Evolutionary conservation across 805 yeast genomes (phyloP), one percentile per base, ranked within the genome.

Genomic region (Candida orba): DNA sequence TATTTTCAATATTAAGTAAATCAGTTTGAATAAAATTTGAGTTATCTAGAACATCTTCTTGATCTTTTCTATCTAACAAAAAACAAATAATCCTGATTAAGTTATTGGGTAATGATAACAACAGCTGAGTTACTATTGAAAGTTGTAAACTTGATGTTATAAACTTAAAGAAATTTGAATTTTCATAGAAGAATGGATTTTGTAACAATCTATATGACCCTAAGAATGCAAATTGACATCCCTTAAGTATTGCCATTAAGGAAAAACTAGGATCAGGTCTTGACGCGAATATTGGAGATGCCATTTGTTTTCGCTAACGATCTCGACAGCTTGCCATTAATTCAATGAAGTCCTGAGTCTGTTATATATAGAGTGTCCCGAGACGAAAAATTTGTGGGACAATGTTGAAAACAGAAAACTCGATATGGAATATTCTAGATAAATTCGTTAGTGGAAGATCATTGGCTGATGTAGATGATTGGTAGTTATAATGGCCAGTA

Each of bases 261-360:
- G 56, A 45, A 22, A 52, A 42, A 25, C 44, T 49, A 1, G 50
- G 36, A 24, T 43, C 52, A 17, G 53, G 52, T 9, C 43, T 39
- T 8, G 56, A 52, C 12, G 46, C 32, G 31, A 52, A 51, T 2
- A 52, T 44, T 4, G 56, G 56, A 15, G 56, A 52, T 2, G 53
- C 52, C 56, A 51, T 51, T 10, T 27, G 9, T 9, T 20, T 20
- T 20, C 22, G 22, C 22, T 20, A 20, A 20, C 22, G 22, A 20
- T 20, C 22, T 20, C 22, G 22, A 20, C 22, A 20, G 22, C 22
- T 4, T 20, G 22, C 22, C 22, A 20, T 20, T 20, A 20, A 20
- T 20, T 4, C 22, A 20, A 20, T 20, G 5, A 20, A 20, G 22
- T 20, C n/a, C n/a, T n/a, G n/a, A n/a, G n/a, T n/a, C n/a, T n/a